phyloP scores from a whole-genome alignment of 805 yeast species.

The Candida nitratophila region DNA sequence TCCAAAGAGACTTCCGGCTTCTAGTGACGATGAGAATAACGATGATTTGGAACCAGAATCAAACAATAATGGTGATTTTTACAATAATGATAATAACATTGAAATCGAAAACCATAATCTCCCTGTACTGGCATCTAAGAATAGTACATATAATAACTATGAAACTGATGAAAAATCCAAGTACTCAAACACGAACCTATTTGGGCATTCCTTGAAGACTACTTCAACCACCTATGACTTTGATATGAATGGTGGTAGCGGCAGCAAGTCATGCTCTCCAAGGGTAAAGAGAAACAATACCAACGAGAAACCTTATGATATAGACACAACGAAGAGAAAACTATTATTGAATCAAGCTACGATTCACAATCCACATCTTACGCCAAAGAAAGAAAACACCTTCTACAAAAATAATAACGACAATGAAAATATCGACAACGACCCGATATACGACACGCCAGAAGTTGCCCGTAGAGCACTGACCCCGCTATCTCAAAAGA shows the following conservation, averaged over 20 bases:
- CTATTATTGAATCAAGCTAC: background rate
- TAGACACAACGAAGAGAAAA: background rate
- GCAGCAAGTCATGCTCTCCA: background rate
- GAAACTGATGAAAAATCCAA: slow-evolving; percentile 5
- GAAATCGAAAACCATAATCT: slow-evolving; percentile 1
- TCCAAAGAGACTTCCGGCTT: slow-evolving; percentile 36
- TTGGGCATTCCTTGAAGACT: slow-evolving; percentile 3
- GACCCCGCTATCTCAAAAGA: slow-evolving; percentile 15
- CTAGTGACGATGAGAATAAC: slow-evolving; percentile 12
- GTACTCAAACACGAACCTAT: slow-evolving; percentile 11
- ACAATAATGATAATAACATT: slow-evolving; percentile 3
- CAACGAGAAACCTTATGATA: background rate
- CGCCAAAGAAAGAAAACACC: background rate
- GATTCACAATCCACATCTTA: background rate
- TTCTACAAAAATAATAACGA: background rate
- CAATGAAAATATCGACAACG: slow-evolving; percentile 1
- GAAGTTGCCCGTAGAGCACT: slow-evolving; percentile 17
- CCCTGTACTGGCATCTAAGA: background rate
- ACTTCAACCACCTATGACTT: background rate
- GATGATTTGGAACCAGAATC: slow-evolving; percentile 5
- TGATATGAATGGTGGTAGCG: background rate
- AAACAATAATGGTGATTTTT: no score
- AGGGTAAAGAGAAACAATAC: slow-evolving; percentile 6
- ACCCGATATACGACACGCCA: slow-evolving; percentile 13
- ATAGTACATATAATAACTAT: background rate